A percentile compares a stretch with the other conserved stretches of the same genome.
phyloP scores from a whole-genome alignment of 2,329 filamentous ascomycete genomes.

The Fusarium nisikadoi region DNA sequence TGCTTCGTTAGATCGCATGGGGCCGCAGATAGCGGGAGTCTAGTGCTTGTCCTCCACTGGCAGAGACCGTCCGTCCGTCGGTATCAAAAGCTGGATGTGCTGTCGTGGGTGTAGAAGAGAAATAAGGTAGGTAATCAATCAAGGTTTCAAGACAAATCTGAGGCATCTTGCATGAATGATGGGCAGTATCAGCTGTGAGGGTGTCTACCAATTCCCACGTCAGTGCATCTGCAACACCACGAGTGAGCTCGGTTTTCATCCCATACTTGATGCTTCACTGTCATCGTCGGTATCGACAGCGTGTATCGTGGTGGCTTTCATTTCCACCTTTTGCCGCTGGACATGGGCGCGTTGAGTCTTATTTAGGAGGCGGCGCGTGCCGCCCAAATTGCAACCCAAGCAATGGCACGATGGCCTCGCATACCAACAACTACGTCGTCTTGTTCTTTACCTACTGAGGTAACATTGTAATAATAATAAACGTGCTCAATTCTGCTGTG shows the following conservation, averaged over 20 bases:
- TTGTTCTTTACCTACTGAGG: neutral
- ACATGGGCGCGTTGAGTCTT: neutral
- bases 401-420: slow-evolving; percentile 6
- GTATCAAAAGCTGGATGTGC: neutral
- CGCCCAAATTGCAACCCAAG: slow-evolving; percentile 4
- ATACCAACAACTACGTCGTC: neutral
- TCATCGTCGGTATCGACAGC: neutral
- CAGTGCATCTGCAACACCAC: slow-evolving; percentile 2
- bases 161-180: slow-evolving; percentile 10
- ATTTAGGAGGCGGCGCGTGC: slow-evolving; percentile 1
- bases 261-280: neutral
- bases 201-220: slow-evolving; percentile 7
- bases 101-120: neutral
- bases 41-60: neutral
- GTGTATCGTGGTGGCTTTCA: neutral
- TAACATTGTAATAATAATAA: neutral
- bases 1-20: slow-evolving; percentile 8
- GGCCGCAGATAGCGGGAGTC: slow-evolving; percentile 20
- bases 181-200: slow-evolving; percentile 8
- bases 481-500: neutral
- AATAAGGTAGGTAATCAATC: neutral
- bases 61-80: too few species aligned
- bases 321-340: neutral
- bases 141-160: neutral
- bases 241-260: slow-evolving; percentile 3